Conservation (phyloP, 148 eudicot species). For the Spergularia marina region DNA sequence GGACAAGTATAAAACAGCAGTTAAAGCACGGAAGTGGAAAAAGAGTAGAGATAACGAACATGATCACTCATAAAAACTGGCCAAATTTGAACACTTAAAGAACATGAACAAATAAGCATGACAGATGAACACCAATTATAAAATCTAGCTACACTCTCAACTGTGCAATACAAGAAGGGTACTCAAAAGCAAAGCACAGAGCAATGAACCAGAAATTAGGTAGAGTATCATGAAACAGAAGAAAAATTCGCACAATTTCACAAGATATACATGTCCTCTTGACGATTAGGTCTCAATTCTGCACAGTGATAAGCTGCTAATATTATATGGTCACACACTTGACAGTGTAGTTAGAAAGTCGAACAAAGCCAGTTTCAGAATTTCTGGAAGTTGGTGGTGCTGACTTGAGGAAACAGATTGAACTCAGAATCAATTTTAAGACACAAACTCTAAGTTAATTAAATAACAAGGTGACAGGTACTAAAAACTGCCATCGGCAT, state of each 20-base stretch:
- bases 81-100: not conserved
- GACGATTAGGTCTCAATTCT: not conserved
- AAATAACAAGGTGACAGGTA: not conserved
- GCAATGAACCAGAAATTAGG: not conserved
- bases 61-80: not conserved
- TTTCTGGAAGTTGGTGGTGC: not conserved
- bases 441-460: not conserved
- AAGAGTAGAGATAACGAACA: not conserved
- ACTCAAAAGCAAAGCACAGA: not conserved
- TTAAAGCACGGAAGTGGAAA: not conserved
- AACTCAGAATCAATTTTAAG: not conserved
- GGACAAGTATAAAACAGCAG: not conserved
- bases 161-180: not conserved
- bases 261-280: not conserved
- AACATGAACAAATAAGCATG: not conserved
- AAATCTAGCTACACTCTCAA: conserved; percentile 1
- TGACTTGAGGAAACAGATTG: not conserved
- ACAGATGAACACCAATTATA: not conserved
- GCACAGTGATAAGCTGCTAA: not conserved
- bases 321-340: not conserved
- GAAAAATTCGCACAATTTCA: not conserved
- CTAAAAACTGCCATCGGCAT: not conserved
- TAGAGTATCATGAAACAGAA: not conserved
- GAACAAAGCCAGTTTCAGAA: not conserved
- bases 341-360: not conserved